Evolutionary conservation across 2,329 filamentous ascomycete species (phyloP), one percentile per base, ranked within the genome.

Genomic region (Trichoderma atroviride): DNA sequence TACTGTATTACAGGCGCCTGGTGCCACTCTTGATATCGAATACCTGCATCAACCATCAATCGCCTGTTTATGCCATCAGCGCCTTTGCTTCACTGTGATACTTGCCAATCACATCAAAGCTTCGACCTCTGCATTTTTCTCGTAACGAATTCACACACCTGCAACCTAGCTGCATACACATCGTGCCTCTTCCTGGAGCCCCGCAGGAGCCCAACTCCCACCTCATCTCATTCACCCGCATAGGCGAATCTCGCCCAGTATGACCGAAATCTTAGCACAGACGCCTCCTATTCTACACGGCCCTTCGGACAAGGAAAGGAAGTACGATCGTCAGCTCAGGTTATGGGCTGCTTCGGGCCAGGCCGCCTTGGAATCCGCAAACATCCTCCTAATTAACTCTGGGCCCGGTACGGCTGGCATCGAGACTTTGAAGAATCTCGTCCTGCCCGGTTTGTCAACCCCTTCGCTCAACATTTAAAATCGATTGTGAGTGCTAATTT

Each of bases 401-500:
- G 92, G 93, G 2, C 82, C 91, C n/a, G 95, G 95, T 11, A 92
- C 94, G 2, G 92, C 94, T 40, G 96, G 94, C 16, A 87, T 96
- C 14, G 96, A 99, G 80, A 90, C 94, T 0, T 86, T 99, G 71
- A 99, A 99, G 85, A 99, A 99, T 78, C 88, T 99, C n/a, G 92
- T 99, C 3, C 83, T 99, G 10, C 96, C 96, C 69, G 93, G 90
- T 89, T 79, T 67, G 79, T 74, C 52, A 22, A 50, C 14, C 67
- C 35, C 16, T 35, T 16, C 37, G 4, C 13, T 24, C 40, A 33
- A 27, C n/a, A 33, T 5, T 16, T 7, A 19, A 57, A 29, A 16
- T n/a, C 69, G 31, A 50, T 0, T 24, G 6, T 13, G 27, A 50
- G 13, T 13, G 47, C 40, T 56, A 19, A 57, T 16, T 29, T 52